Conservation (phyloP, 345 rosid genomes). For the Pseudoturritis turrita region DNA sequence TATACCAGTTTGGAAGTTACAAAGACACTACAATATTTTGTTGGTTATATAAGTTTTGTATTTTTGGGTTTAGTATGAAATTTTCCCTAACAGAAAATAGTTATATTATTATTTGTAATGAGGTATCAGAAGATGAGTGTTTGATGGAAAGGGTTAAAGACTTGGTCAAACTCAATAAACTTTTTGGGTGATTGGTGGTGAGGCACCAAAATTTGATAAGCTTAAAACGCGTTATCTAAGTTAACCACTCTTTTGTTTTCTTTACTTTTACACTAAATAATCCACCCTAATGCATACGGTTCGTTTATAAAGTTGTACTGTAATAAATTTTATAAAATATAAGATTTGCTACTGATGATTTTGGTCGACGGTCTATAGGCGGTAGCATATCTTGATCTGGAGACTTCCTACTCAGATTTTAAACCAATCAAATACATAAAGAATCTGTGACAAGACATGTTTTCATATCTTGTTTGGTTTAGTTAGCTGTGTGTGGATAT, state of each 20-base stretch:
- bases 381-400: not conserved
- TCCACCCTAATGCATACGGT: not conserved
- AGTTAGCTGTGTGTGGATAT: not conserved
- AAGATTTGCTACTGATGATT: not conserved
- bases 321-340: not conserved
- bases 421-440: not conserved
- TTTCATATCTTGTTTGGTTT: conserved; percentile 3
- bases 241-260: not conserved
- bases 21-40: not conserved
- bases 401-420: not conserved
- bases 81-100: not conserved
- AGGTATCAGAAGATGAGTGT: not conserved
- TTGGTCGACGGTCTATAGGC: not conserved
- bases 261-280: not conserved
- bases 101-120: not conserved
- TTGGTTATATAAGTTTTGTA: not conserved
- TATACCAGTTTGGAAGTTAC: not conserved
- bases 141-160: not conserved
- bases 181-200: not conserved
- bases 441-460: conserved; percentile 16
- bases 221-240: conserved; percentile 26
- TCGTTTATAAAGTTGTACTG: not conserved
- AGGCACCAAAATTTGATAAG: not conserved
- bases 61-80: not conserved
- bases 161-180: conserved; percentile 2